Base-by-base conservation (phyloP, 2,329 filamentous ascomycete genomes). In the Pseudocercospora crystallina region DNA sequence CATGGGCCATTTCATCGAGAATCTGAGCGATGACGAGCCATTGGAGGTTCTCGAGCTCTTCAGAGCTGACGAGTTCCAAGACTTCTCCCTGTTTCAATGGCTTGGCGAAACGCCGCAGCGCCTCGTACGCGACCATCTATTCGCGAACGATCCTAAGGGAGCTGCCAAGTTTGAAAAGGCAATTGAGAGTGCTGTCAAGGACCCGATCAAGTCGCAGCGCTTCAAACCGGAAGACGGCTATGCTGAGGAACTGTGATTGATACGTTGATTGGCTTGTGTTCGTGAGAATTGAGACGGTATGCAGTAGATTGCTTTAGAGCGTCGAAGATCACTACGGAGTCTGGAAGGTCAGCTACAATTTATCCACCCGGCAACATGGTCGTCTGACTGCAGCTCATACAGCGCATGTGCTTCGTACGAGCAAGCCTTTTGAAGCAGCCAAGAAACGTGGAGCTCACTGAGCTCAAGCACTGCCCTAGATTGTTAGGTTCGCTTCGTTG, bases 1-100 rank as follows among this genome's bases (percentile, higher is more conserved):
- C 65, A 89, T 87, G 78, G 87, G 85, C 2, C 87, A 91, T 65
- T 91, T 89, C 65, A 86, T 92, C 47, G 87, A 92, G 76, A 90
- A 90, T 61, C 81, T 89, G 5, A 76, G 74, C 35, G 84, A 86
- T n/a, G 81, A 87, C 42, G 86, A 90, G 66, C 81, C 86, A 13
- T 70, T 91, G 2, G 83, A 89, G 65, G 86, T 90, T 68, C 73
- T 91, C 9, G 87, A 91, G 70, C 83, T 91, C 12, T 87, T 91
- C 71, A 51, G 62, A 4, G 47, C 54, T 42, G 82, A 87, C 58
- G 77, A 84, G 66, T 90, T 90, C 65, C 76, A 83, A 56, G 85
- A 89, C 64, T 87, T 89, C 60, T 85, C 81, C 0, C 73, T 89
- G 13, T 87, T 87, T 70, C 83, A 89, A 71, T 89, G 86, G 86